These are phyloP conservation scores for Pisolithus albus DNA, from an alignment of 768 basidiomycete species.

Conservation along the genomic window DNA sequence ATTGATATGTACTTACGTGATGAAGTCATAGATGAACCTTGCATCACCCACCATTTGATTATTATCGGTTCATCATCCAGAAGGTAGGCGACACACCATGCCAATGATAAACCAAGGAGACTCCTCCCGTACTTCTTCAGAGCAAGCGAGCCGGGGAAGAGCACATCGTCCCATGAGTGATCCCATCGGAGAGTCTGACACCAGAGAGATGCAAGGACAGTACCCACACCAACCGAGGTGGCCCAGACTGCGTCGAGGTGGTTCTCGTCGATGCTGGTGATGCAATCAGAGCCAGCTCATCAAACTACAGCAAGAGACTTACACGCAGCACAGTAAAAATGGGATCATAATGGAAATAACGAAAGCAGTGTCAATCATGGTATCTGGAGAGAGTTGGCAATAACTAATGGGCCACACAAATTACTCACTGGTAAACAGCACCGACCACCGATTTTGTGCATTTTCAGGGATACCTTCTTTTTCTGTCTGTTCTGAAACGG, in stretches of 20 bases:
- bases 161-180: slow-evolving; percentile 59
- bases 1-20: slow-evolving; percentile 41
- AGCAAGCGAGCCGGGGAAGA: slow-evolving; percentile 71
- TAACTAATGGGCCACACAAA: not conserved
- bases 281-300: not conserved
- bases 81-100: slow-evolving; percentile 43
- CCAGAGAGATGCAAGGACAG: slow-evolving; percentile 61
- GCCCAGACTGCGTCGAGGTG: slow-evolving; percentile 48
- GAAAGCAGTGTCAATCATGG: slow-evolving; percentile 83
- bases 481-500: slow-evolving; percentile 55
- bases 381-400: slow-evolving; percentile 36
- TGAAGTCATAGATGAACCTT: slow-evolving; percentile 77
- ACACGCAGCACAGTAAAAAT: slow-evolving; percentile 86
- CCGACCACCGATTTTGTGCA: slow-evolving; percentile 81
- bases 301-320: slow-evolving; percentile 18
- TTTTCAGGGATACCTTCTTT: slow-evolving; percentile 70
- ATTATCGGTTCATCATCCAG: not conserved
- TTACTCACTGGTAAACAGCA: slow-evolving; percentile 75
- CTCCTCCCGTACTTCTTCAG: slow-evolving; percentile 73
- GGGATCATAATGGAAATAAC: slow-evolving; percentile 76
- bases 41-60: slow-evolving; percentile 2
- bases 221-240: slow-evolving; percentile 65
- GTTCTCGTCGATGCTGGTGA: no score
- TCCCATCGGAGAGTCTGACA: slow-evolving; percentile 76
- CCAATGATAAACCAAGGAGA: slow-evolving; percentile 64